Percentiles rank a stretch among this genome's conserved stretches.
These are phyloP conservation scores for Leishmania major DNA, from an alignment of 208 protist species.

Conservation along the genomic window DNA sequence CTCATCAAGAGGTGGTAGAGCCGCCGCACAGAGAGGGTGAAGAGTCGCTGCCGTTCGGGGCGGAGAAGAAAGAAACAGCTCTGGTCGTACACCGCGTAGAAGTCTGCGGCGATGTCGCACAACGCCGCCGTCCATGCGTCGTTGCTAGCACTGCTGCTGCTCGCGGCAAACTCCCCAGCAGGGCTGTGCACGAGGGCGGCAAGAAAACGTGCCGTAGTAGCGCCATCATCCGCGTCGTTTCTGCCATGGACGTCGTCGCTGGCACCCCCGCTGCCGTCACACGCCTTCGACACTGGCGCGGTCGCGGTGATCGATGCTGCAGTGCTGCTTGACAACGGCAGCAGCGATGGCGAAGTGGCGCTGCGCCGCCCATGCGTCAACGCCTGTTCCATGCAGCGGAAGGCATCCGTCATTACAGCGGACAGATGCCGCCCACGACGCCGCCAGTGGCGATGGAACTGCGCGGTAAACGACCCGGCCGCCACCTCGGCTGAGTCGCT, in stretches of 20 bases:
- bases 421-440: constrained; percentile 2
- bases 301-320: not conserved
- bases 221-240: not conserved
- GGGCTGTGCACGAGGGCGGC: not conserved
- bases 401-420: not conserved
- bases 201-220: not conserved
- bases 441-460: constrained; percentile 5
- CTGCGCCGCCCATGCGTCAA: not conserved
- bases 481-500: constrained; percentile 2
- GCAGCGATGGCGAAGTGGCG: not conserved
- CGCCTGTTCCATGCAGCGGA: not conserved
- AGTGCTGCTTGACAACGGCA: not conserved
- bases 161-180: not conserved
- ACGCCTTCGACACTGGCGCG: not conserved
- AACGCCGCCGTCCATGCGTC: not conserved
- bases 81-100: constrained; percentile 53
- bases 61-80: constrained; percentile 69
- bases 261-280: not conserved
- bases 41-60: constrained; percentile 47
- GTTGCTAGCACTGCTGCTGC: not conserved
- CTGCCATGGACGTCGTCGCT: not conserved
- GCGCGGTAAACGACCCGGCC: not conserved
- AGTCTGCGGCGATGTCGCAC: constrained; percentile 31
- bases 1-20: constrained; percentile 34
- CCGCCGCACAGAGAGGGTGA: constrained; percentile 32